A percentile compares a stretch with the other conserved stretches of the same genome.
Evolutionary conservation across 2,329 filamentous ascomycete species (phyloP).

Genomic region (Pezicula neosporulosa): DNA sequence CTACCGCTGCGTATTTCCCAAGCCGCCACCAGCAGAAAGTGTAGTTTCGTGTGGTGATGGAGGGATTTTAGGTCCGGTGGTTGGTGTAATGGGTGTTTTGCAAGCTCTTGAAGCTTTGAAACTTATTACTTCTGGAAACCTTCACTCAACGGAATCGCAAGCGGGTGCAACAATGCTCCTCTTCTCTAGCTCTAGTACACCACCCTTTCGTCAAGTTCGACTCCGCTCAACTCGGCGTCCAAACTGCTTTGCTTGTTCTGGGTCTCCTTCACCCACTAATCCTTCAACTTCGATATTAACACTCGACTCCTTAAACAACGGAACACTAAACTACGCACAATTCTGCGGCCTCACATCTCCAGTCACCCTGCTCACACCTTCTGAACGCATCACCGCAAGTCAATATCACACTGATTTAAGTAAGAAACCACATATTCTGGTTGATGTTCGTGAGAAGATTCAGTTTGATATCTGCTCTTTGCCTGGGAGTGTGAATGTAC

Average conservation of each 20-base stretch:
- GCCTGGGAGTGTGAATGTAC: constrained; percentile 71
- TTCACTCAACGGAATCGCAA: constrained; percentile 14
- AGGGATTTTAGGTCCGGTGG: constrained; percentile 87
- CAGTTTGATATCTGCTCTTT: constrained; percentile 81
- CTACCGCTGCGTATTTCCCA: constrained; percentile 90
- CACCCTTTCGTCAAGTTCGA: constrained; percentile 69
- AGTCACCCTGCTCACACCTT: constrained; percentile 51
- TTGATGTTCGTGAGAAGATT: constrained; percentile 83
- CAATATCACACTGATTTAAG: constrained; percentile 44
- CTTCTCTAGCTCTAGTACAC: constrained; percentile 49
- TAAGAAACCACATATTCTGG: constrained; percentile 48
- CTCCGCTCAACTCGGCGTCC: constrained; percentile 62
- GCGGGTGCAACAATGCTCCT: constrained; percentile 31
- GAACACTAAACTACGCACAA: constrained; percentile 75
- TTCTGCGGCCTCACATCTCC: constrained; percentile 71
- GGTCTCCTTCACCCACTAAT: constrained; percentile 25
- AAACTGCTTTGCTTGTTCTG: constrained; percentile 75
- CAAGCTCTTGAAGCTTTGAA: constrained; percentile 90
- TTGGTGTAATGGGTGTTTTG: constrained; percentile 88
- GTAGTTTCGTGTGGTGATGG: constrained; percentile 89
- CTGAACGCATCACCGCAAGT: constrained; percentile 64
- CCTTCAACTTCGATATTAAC: constrained; percentile 56
- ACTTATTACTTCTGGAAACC: constrained; percentile 52
- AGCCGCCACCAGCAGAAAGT: constrained; percentile 77
- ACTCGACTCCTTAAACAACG: constrained; percentile 55